Conservation (phyloP, 371 early-diverging fungal species). For the Mortierella sp. region DNA sequence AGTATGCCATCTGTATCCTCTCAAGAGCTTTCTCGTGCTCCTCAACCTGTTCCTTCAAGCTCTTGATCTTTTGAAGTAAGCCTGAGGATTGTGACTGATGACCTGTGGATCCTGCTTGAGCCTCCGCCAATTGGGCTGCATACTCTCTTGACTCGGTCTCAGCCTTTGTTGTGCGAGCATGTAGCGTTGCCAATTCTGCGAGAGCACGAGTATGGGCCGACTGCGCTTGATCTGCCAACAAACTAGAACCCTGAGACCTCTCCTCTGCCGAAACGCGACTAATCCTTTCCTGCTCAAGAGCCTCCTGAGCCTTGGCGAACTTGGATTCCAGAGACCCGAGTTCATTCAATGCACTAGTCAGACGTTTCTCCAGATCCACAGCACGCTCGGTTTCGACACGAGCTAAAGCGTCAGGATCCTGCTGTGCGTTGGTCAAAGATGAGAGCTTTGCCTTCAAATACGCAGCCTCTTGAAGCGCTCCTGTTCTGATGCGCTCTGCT, state of each 20-base stretch:
- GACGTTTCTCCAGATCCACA: constrained; percentile 63
- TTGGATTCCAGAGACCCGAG: constrained; percentile 59
- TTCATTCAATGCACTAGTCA: constrained; percentile 61
- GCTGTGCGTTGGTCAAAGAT: constrained; percentile 52
- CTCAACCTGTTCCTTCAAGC: constrained; percentile 53
- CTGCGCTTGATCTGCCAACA: constrained; percentile 67
- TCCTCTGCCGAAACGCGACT: constrained; percentile 64
- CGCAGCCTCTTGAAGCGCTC: constrained; percentile 71
- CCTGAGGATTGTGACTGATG: constrained; percentile 46
- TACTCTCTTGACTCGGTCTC: constrained; percentile 65
- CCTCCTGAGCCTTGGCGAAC: constrained; percentile 60
- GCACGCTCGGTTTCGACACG: constrained; percentile 61
- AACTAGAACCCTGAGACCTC: constrained; percentile 60
- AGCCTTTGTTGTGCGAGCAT: constrained; percentile 61
- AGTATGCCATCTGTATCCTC: constrained; percentile 49
- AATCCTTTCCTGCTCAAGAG: constrained; percentile 60
- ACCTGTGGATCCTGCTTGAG: constrained; percentile 53
- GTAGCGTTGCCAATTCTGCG: constrained; percentile 62
- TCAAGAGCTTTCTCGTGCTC: constrained; percentile 58
- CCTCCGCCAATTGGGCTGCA: constrained; percentile 52
- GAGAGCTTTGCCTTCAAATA: constrained; percentile 68
- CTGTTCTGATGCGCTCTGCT: constrained; percentile 68
- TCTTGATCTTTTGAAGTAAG: constrained; percentile 41
- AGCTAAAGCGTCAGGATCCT: constrained; percentile 57
- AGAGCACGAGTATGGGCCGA: constrained; percentile 66